phyloP scores from a whole-genome alignment of 2,329 filamentous ascomycete genomes.

The Cladosporium sp. region DNA sequence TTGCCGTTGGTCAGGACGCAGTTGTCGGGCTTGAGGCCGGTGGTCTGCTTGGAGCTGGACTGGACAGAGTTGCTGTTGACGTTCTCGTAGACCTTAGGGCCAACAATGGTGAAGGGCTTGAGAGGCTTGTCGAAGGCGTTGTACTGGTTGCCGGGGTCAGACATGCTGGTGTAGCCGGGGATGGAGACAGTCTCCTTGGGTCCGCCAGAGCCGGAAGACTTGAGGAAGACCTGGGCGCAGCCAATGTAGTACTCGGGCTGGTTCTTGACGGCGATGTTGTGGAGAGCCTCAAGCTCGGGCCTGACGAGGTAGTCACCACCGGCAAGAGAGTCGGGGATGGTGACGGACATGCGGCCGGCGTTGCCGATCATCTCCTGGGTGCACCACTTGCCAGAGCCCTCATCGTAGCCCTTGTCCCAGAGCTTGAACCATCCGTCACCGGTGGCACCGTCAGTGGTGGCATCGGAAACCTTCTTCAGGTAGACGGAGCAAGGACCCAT shows the following conservation, averaged over 20 bases:
- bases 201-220: slow-evolving; percentile 44
- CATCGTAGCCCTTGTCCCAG: slow-evolving; percentile 61
- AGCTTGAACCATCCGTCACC: slow-evolving; percentile 77
- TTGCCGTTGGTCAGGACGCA: slow-evolving; percentile 66
- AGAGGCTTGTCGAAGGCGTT: slow-evolving; percentile 57
- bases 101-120: slow-evolving; percentile 56
- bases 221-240: slow-evolving; percentile 67
- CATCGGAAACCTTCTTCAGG: slow-evolving; percentile 63
- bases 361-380: slow-evolving; percentile 64
- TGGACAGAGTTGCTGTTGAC: slow-evolving; percentile 18
- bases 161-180: slow-evolving; percentile 58
- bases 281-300: slow-evolving; percentile 65
- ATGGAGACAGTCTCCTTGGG: slow-evolving; percentile 58
- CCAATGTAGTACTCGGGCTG: slow-evolving; percentile 70
- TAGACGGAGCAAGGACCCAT: slow-evolving; percentile 70
- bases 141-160: slow-evolving; percentile 56
- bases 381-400: slow-evolving; percentile 57
- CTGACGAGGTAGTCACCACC: slow-evolving; percentile 68
- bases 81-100: slow-evolving; percentile 50
- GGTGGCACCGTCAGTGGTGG: slow-evolving; percentile 47
- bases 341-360: slow-evolving; percentile 60
- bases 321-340: slow-evolving; percentile 58
- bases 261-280: slow-evolving; percentile 50
- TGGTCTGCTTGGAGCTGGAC: slow-evolving; percentile 28
- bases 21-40: slow-evolving; percentile 51